These are phyloP conservation scores for Potentilla sterilis DNA, from an alignment of 306 rosid species.

Conservation along the genomic window DNA sequence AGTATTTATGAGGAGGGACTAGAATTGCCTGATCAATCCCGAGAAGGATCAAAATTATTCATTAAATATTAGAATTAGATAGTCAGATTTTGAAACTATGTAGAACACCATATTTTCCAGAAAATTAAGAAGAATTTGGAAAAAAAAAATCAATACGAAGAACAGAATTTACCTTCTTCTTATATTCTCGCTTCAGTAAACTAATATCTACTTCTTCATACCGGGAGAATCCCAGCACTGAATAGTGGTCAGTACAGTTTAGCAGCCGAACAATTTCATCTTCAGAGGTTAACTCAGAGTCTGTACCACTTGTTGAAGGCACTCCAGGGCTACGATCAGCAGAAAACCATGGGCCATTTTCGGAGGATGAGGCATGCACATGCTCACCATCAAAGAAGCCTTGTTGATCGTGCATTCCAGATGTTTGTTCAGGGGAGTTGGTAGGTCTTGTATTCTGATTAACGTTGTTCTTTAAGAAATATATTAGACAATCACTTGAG, in stretches of 20 bases:
- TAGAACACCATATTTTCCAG: slow-evolving; percentile 15
- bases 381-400: slow-evolving; percentile 64
- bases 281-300: slow-evolving; percentile 79
- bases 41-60: slow-evolving; percentile 18
- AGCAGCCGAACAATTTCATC: slow-evolving; percentile 91
- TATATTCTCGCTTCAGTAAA: slow-evolving; percentile 84
- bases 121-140: slow-evolving; percentile 12
- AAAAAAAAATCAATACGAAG: slow-evolving; percentile 16
- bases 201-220: slow-evolving; percentile 71
- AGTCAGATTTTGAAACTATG: slow-evolving; percentile 16
- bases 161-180: slow-evolving; percentile 65
- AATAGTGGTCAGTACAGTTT: slow-evolving; percentile 85
- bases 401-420: slow-evolving; percentile 77
- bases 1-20: neutral
- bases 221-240: slow-evolving; percentile 72
- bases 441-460: slow-evolving; percentile 65
- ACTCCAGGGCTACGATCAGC: slow-evolving; percentile 66
- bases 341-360: slow-evolving; percentile 62
- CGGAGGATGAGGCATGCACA: slow-evolving; percentile 52
- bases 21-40: neutral
- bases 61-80: slow-evolving; percentile 12
- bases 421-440: slow-evolving; percentile 52
- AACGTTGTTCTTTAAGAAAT: slow-evolving; percentile 73
- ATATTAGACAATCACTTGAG: slow-evolving; percentile 78
- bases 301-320: slow-evolving; percentile 87